phyloP scores from a whole-genome alignment of 352 stramenopile genomes.

The Globisporangium rhizosaccharum region DNA sequence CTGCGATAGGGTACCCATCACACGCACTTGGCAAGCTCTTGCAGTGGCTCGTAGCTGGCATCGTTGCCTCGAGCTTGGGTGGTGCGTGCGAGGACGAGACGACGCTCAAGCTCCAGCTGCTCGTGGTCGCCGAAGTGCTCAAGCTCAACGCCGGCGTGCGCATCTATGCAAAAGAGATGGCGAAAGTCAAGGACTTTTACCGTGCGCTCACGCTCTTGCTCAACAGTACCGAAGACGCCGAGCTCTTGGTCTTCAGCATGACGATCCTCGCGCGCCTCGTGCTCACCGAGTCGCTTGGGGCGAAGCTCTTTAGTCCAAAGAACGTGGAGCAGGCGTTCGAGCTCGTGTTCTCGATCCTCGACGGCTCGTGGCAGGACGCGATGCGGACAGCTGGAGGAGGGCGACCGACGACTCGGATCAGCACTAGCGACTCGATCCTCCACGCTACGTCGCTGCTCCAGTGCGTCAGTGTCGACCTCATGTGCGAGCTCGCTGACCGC shows the following conservation, averaged over 20 bases:
- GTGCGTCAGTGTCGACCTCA: conserved; percentile 53
- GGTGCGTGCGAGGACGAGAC: conserved; percentile 39
- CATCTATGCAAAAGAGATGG: conserved; percentile 77
- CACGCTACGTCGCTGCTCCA: conserved; percentile 37
- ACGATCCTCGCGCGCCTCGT: conserved; percentile 69
- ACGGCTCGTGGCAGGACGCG: conserved; percentile 41
- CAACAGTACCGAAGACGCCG: conserved; percentile 69
- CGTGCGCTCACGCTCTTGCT: conserved; percentile 75
- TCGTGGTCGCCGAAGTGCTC: conserved; percentile 62
- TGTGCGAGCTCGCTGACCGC: conserved; percentile 58
- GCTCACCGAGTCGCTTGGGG: conserved; percentile 63
- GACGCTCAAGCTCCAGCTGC: conserved; percentile 59
- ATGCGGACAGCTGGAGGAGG: conserved; percentile 4
- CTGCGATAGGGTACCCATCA: conserved; percentile 63
- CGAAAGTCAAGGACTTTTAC: conserved; percentile 76
- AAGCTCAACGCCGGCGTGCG: conserved; percentile 65
- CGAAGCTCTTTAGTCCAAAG: conserved; percentile 77
- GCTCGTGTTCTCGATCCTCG: conserved; percentile 69
- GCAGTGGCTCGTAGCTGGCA: conserved; percentile 48
- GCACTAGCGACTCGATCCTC: conserved; percentile 24
- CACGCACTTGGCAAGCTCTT: conserved; percentile 62
- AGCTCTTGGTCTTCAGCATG: conserved; percentile 77
- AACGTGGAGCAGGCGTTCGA: conserved; percentile 71
- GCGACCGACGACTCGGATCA: background rate
- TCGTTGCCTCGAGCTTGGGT: conserved; percentile 38